phyloP scores from a whole-genome alignment of 768 basidiomycete species.

The Pluteus cervinus region DNA sequence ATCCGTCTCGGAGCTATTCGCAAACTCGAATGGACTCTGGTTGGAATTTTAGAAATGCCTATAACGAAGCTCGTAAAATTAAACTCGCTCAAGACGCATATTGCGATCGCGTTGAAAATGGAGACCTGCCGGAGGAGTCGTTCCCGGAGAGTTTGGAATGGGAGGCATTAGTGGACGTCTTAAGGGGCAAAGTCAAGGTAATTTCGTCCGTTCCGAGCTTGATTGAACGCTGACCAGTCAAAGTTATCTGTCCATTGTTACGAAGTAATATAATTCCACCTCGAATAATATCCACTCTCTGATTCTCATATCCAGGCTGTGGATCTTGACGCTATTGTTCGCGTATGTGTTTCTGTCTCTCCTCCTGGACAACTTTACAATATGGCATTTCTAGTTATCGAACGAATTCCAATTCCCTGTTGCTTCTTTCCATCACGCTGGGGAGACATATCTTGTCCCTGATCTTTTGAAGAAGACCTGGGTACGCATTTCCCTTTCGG shows the following conservation, averaged over 20 bases:
- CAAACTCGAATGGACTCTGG: conserved; percentile 55
- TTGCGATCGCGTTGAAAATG: conserved; percentile 40
- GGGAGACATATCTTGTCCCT: conserved; percentile 78
- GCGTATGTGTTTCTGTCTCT: conserved; percentile 32
- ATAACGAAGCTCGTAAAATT: conserved; percentile 60
- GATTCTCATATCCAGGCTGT: conserved; percentile 36
- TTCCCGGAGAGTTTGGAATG: conserved; percentile 69
- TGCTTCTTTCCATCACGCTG: conserved; percentile 74
- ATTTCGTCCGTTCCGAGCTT: background rate
- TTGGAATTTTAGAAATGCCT: conserved; percentile 70
- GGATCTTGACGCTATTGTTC: conserved; percentile 61
- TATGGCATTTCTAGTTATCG: conserved; percentile 38
- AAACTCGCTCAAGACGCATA: conserved; percentile 65
- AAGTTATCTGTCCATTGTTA: conserved; percentile 39
- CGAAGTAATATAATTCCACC: conserved; percentile 19
- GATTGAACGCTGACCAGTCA: background rate
- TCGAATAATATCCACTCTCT: no score
- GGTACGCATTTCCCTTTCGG: conserved; percentile 24
- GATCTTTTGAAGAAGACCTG: conserved; percentile 66
- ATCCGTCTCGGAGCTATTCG: conserved; percentile 40
- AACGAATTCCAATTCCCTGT: conserved; percentile 80
- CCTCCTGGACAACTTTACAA: background rate
- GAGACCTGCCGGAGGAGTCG: background rate
- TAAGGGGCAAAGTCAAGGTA: conserved; percentile 73
- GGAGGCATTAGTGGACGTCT: conserved; percentile 65